These are phyloP conservation scores for Xanthoconium stramineum DNA, from an alignment of 768 basidiomycete species.

Conservation along the genomic window DNA sequence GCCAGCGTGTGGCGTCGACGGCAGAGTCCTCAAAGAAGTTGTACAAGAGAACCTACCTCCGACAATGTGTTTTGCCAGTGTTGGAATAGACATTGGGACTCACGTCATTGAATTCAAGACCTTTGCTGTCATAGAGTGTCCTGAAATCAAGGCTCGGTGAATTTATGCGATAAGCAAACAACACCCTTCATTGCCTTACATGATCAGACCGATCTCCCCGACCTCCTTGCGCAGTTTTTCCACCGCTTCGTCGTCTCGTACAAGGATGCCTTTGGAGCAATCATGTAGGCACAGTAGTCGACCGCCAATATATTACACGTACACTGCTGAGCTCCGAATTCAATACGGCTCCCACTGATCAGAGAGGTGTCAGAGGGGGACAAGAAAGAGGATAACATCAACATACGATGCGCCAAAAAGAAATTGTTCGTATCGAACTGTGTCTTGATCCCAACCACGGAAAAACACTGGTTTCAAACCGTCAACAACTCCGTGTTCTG, in stretches of 20 bases:
- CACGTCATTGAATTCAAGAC: constrained; percentile 26
- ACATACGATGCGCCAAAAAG: constrained; percentile 48
- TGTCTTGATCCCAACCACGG: constrained; percentile 42
- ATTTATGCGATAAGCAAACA: neutral
- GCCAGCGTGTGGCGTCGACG: constrained; percentile 52
- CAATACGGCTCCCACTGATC: constrained; percentile 45
- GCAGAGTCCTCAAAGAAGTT: constrained; percentile 72
- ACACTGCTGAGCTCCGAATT: constrained; percentile 70
- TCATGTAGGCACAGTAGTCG: neutral
- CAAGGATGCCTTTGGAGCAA: constrained; percentile 54
- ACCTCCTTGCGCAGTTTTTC: constrained; percentile 47
- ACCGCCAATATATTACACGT: constrained; percentile 1
- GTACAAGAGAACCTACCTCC: constrained; percentile 60
- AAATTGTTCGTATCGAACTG: constrained; percentile 51
- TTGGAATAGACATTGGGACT: neutral
- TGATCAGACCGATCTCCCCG: constrained; percentile 55
- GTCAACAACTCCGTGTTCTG: constrained; percentile 53
- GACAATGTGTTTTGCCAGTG: neutral
- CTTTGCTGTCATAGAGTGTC: constrained; percentile 34
- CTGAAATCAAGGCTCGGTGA: constrained; percentile 7
- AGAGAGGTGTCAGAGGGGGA: constrained; percentile 7
- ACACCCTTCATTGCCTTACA: constrained; percentile 37
- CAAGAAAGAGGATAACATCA: neutral
- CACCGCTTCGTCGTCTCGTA: constrained; percentile 55
- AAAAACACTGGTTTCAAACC: constrained; percentile 61